These are phyloP conservation scores for Candida peoriensis DNA, from an alignment of 805 yeast species.

Conservation along the genomic window DNA sequence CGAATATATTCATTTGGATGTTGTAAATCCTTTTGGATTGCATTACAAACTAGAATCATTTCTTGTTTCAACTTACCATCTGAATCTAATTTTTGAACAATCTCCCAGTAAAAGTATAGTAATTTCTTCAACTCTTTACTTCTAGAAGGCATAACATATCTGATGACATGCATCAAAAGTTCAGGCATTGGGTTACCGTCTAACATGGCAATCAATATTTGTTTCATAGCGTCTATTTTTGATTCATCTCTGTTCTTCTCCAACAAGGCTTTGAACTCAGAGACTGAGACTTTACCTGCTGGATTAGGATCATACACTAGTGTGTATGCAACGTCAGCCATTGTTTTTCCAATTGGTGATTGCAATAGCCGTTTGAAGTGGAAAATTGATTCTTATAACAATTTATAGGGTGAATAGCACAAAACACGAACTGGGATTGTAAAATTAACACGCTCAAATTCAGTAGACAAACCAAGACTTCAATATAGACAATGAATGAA, in stretches of 20 bases:
- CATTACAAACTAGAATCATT: slow-evolving; percentile 97
- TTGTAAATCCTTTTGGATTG: slow-evolving; percentile 93
- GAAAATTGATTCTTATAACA: no score
- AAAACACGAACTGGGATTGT: no score
- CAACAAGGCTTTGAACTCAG: slow-evolving; percentile 70
- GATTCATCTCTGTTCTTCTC: slow-evolving; percentile 89
- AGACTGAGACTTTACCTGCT: slow-evolving; percentile 51
- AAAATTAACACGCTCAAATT: no score
- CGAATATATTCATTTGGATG: slow-evolving; percentile 97
- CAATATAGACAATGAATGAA: no score
- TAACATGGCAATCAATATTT: slow-evolving; percentile 77
- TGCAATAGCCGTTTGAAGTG: no score
- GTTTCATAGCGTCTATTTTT: slow-evolving; percentile 86
- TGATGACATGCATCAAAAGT: slow-evolving; percentile 90
- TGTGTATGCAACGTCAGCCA: slow-evolving; percentile 56
- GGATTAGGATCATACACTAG: slow-evolving; percentile 74
- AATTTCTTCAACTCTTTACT: slow-evolving; percentile 88
- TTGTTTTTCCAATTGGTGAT: no score
- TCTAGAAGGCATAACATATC: slow-evolving; percentile 95
- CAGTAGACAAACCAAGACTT: no score
- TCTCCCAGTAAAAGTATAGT: slow-evolving; percentile 95
- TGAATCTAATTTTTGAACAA: slow-evolving; percentile 84
- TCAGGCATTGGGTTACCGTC: slow-evolving; percentile 93
- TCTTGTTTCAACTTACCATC: slow-evolving; percentile 95
- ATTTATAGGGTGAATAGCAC: no score